Conservation (phyloP, 192 early-diverging fungal genomes). For the Chytriomyces sp. region DNA sequence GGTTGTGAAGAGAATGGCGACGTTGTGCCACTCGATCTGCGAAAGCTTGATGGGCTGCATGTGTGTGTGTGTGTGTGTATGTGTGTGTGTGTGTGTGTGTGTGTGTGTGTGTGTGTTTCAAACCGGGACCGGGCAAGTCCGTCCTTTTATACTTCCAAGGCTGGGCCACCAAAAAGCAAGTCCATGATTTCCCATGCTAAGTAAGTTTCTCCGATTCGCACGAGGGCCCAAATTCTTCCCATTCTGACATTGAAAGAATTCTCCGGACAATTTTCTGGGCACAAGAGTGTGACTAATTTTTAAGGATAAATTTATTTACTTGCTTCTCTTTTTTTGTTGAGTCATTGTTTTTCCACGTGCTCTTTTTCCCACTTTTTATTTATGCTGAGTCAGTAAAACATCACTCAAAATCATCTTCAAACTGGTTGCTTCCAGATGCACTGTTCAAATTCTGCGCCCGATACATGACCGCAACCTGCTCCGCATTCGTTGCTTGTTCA, state of each 20-base stretch:
- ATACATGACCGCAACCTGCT: slow-evolving; percentile 68
- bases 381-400: not conserved
- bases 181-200: no score
- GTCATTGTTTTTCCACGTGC: not conserved
- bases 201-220: no score
- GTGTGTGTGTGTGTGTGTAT: not conserved
- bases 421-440: slow-evolving; percentile 1
- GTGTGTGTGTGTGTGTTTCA: not conserved
- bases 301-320: not conserved
- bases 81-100: not conserved
- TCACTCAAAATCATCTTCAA: slow-evolving; percentile 29
- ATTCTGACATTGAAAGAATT: not conserved
- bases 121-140: no score
- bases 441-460: slow-evolving; percentile 39
- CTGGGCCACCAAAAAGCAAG: no score
- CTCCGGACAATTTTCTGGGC: not conserved
- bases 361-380: not conserved
- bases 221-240: not conserved
- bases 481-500: slow-evolving; percentile 88
- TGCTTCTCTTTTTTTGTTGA: not conserved
- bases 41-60: not conserved
- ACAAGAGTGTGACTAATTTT: no score
- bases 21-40: slow-evolving; percentile 49
- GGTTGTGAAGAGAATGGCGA: slow-evolving; percentile 47
- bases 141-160: no score